Conservation (phyloP, 495 filamentous ascomycete genomes). For the Aspergillus ostianus region DNA sequence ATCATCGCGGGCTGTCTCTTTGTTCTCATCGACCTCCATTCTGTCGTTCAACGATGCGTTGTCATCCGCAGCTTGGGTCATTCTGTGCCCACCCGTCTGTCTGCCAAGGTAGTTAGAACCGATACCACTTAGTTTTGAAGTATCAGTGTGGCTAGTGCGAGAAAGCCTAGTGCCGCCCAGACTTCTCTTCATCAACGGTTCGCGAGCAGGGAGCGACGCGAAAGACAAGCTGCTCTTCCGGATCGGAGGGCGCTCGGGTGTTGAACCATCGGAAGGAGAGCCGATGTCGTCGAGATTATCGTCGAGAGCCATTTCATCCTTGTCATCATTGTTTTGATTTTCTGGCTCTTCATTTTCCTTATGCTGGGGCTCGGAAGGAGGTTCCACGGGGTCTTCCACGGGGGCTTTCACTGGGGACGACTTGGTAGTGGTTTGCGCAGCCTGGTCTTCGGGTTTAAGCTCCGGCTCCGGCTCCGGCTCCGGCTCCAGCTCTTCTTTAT, state of each 20-base stretch:
- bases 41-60: conserved; percentile 46
- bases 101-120: conserved; percentile 59
- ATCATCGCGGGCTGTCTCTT: conserved; percentile 27
- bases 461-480: conserved; percentile 12
- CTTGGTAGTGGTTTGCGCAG: conserved; percentile 8
- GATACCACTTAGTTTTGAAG: conserved; percentile 44
- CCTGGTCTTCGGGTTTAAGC: not conserved
- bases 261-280: conserved; percentile 62
- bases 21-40: conserved; percentile 61
- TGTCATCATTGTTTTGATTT: conserved; percentile 39
- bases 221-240: conserved; percentile 95
- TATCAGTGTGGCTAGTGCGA: conserved; percentile 76
- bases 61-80: conserved; percentile 33
- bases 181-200: conserved; percentile 80
- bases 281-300: conserved; percentile 54
- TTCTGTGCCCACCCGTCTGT: conserved; percentile 42
- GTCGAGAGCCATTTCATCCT: conserved; percentile 45
- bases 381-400: conserved; percentile 17
- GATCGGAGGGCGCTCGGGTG: conserved; percentile 59
- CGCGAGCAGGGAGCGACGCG: conserved; percentile 84
- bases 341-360: conserved; percentile 22
- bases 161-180: conserved; percentile 70
- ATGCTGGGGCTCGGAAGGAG: conserved; percentile 7
- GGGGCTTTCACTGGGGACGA: conserved; percentile 7
- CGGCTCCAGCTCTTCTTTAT: too few relatives aligned